phyloP scores from a whole-genome alignment of 352 stramenopile species.

The Pythium apleroticum region DNA sequence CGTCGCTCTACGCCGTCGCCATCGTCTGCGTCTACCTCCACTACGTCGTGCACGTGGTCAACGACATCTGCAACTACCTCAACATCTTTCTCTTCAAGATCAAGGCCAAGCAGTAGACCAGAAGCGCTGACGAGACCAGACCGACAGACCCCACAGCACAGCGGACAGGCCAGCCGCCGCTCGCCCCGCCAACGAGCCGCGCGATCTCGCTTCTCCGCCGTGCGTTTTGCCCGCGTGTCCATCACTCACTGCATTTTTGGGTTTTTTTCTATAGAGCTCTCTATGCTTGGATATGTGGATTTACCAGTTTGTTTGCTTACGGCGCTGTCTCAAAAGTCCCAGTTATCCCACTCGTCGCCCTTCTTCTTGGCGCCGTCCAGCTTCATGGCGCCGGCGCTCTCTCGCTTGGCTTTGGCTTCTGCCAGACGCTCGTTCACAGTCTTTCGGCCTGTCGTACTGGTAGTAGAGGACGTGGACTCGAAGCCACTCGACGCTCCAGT shows the following conservation, averaged over 20 bases:
- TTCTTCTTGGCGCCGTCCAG: constrained; percentile 43
- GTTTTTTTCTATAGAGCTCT: constrained; percentile 21
- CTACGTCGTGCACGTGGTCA: constrained; percentile 79
- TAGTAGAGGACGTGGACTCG: not conserved
- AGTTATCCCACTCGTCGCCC: constrained; percentile 78
- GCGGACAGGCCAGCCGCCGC: constrained; percentile 1
- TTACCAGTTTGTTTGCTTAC: not conserved
- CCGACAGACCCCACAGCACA: not conserved
- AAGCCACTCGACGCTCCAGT: not conserved
- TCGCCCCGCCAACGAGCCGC: not conserved
- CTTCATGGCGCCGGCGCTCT: constrained; percentile 59
- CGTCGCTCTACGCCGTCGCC: constrained; percentile 68
- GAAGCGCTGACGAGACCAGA: not conserved
- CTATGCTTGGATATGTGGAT: not conserved
- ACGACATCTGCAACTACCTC: constrained; percentile 85
- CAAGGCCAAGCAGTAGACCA: constrained; percentile 30
- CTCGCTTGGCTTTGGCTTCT: constrained; percentile 59
- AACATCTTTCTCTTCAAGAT: constrained; percentile 88
- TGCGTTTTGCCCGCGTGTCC: not conserved
- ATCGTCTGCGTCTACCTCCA: constrained; percentile 78
- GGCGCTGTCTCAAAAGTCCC: constrained; percentile 58
- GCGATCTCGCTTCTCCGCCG: constrained; percentile 1
- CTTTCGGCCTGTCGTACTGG: constrained; percentile 35
- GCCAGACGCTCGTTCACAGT: constrained; percentile 50
- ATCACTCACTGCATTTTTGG: not conserved